Evolutionary conservation across 768 basidiomycete species (phyloP), one percentile per base, ranked within the genome.

Genomic region (Leccinum truebloodii): DNA sequence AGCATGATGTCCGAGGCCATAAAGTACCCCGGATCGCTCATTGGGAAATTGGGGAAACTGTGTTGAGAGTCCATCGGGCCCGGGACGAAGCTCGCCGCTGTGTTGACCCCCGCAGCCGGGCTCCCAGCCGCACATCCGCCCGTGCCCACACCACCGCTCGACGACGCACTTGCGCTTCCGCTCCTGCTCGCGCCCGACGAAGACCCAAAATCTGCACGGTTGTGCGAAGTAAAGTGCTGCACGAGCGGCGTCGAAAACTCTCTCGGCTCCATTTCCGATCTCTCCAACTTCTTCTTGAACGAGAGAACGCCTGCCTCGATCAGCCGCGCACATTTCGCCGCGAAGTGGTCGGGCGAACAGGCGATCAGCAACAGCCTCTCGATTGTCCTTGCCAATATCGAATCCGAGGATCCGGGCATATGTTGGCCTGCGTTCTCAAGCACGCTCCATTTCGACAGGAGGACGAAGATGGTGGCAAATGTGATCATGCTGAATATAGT

Each of bases 311-410:
- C 69, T 34, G 75, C 68, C 20, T 73, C 70, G 14, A 80, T 77
- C 4, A 80, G 57, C 54, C 78, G 77, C n/a, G 79, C 76, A 49
- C 78, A 79, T 51, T 73, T 79, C 46, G 76, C 77, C 3, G 80
- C 67, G 2, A 71, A 65, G 60, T 80, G 79, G 52, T 80, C 79
- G 1, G 73, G 73, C 4, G 78, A 68, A 54, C 71, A 72, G 12
- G 79, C 74, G 14, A 78, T 62, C 26, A 69, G 63, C 7, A 66
- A 68, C 39, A 80, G 55, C 32, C 71, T 74, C 53, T 76, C 75
- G n/a, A 78, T 69, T 0, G 69, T 71, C 64, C 64, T 75, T 6
- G 67, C 60, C 54, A 81, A 61, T 46, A 80, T 69, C 10, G 68
- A 63, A 60, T 79, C 78, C 52, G 73, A 76, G n/a, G 75, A 73